A percentile compares a stretch with the other conserved stretches of the same genome.
phyloP scores from a whole-genome alignment of 495 filamentous ascomycete genomes.

The Letharia lupina region DNA sequence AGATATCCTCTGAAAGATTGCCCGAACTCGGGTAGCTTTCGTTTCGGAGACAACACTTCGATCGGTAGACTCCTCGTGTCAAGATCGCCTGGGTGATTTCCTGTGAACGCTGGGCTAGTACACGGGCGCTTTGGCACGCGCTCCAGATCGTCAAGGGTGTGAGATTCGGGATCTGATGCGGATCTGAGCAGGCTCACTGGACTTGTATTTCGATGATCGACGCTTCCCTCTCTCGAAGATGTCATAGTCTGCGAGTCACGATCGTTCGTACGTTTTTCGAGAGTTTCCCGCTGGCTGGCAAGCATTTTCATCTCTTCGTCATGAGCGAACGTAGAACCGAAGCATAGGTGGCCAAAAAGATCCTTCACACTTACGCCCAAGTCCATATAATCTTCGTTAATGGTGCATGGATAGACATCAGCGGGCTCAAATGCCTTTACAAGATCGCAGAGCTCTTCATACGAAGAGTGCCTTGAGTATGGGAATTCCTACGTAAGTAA shows the following conservation, averaged over 20 bases:
- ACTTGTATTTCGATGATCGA: neutral
- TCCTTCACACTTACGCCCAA: conserved; percentile 50
- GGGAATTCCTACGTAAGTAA: conserved; percentile 50
- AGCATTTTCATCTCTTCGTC: conserved; percentile 50
- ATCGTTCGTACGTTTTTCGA: conserved; percentile 5
- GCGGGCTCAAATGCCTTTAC: conserved; percentile 58
- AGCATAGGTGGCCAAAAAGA: conserved; percentile 68
- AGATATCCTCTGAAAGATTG: neutral
- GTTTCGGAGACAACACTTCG: neutral
- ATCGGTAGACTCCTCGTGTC: neutral
- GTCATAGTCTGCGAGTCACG: neutral
- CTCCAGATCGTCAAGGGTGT: neutral
- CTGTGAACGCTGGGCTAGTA: neutral
- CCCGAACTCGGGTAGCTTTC: neutral
- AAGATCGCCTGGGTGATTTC: neutral
- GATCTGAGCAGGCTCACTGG: neutral
- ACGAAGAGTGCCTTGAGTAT: conserved; percentile 87
- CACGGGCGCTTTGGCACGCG: conserved; percentile 6
- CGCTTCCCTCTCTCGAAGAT: neutral
- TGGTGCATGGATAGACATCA: conserved; percentile 80
- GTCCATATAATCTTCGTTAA: conserved; percentile 55
- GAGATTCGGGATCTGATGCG: neutral
- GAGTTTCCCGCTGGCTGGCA: conserved; percentile 2
- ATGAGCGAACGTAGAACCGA: conserved; percentile 50
- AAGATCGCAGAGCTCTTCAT: conserved; percentile 66